A percentile compares a stretch with the other conserved stretches of the same genome.
These are phyloP conservation scores for Azolla pinnata DNA, from an alignment of 75 land plant species.

Conservation along the genomic window DNA sequence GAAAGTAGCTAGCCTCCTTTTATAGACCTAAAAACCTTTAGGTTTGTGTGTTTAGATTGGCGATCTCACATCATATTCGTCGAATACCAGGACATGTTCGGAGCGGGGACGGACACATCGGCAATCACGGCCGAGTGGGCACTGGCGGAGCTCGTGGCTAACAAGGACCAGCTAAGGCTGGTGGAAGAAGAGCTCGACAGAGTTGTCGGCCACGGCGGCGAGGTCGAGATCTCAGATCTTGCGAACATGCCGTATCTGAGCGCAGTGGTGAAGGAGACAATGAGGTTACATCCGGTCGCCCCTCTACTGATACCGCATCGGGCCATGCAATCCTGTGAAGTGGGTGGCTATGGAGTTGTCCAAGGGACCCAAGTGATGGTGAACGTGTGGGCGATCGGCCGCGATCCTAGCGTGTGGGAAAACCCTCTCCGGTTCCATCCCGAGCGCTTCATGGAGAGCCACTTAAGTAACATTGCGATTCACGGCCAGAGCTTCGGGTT, in stretches of 20 bases:
- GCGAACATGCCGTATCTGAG: background rate
- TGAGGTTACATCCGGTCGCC: constrained; percentile 7
- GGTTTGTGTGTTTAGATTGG: too few species aligned
- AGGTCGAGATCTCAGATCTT: background rate
- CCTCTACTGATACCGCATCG: background rate
- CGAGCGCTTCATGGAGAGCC: constrained; percentile 8
- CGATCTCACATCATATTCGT: too few species aligned
- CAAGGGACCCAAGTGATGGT: background rate
- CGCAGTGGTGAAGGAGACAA: constrained; percentile 14
- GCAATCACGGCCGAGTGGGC: constrained; percentile 5
- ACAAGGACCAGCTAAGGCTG: background rate
- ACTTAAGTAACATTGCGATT: background rate
- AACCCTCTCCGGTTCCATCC: constrained; percentile 5
- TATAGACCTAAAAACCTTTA: too few species aligned
- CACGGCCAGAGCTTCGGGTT: constrained; percentile 17
- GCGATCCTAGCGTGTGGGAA: constrained; percentile 4
- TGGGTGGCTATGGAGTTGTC: background rate
- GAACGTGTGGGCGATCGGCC: constrained; percentile 5
- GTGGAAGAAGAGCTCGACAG: constrained; percentile 3
- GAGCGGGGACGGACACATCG: constrained; percentile 9
- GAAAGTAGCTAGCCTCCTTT: too few species aligned
- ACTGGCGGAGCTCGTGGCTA: constrained; percentile 8
- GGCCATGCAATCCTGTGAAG: background rate
- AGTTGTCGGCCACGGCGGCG: background rate
- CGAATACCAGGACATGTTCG: constrained; percentile 9